These are phyloP conservation scores for Patellifolia procumbens DNA, from an alignment of 179 eudicot genomes.

Conservation along the genomic window DNA sequence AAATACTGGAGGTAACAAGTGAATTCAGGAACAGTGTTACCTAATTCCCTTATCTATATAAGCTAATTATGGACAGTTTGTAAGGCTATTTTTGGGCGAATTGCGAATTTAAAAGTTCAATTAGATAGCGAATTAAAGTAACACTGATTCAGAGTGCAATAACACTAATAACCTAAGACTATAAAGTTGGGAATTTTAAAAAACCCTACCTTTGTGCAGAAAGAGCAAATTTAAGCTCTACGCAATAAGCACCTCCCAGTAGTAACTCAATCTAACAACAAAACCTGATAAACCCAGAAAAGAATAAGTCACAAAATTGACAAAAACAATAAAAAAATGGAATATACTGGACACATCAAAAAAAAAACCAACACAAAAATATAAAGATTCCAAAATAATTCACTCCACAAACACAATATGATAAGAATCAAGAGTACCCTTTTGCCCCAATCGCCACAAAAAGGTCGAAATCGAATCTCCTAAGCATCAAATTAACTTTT, in stretches of 20 bases:
- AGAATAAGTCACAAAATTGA: background rate
- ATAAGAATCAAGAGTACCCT: constrained; percentile 7
- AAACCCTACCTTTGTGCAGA: no score
- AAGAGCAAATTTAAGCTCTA: background rate
- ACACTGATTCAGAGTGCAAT: no score
- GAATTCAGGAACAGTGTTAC: background rate
- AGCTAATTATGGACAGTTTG: no score
- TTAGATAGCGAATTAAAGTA: no score
- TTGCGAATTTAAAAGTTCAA: no score
- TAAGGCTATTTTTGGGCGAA: no score
- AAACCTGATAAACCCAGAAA: constrained; percentile 3
- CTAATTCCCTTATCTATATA: background rate
- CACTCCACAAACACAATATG: constrained; percentile 7
- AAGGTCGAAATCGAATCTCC: constrained; percentile 8
- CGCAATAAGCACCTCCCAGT: constrained; percentile 2
- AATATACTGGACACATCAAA: background rate
- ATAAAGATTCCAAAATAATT: background rate
- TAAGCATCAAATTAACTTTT: constrained; percentile 2
- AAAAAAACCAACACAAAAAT: background rate
- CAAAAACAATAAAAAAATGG: background rate
- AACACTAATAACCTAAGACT: no score
- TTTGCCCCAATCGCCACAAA: constrained; percentile 4
- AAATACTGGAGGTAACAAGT: background rate
- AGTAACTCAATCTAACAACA: background rate
- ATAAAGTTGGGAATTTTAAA: no score